Base-by-base conservation (phyloP, 768 basidiomycete genomes). In the Xerocomellus dryophilus region DNA sequence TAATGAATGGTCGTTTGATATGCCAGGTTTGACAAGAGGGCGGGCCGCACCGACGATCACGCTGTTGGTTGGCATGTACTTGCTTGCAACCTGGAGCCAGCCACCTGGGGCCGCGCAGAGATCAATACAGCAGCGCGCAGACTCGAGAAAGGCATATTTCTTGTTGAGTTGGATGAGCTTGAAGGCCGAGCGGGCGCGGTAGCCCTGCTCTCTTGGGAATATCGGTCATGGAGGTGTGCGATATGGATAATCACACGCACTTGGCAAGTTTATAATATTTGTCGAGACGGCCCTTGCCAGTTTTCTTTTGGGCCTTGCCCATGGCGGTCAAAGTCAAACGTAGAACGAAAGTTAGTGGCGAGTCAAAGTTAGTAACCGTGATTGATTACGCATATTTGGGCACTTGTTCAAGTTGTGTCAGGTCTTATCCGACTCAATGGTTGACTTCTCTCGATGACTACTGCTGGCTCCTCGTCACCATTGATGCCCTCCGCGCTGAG, bases 81-180 rank as follows among this genome's bases (percentile, higher is more conserved):
- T 98, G 78, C 86, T 91, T 29, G 95, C 95, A 17, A 99, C 97
- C 71, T 99, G 97, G 9, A 98, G 79, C 97, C 97, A 99, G 66
- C 97, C 97, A 61, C 97, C 97, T 7, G 97, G 97, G 5, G 97
- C 97, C 32, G 97, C 97, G 72, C 97, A 99, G 31, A 99, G 80
- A 81, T 99, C 97, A 64, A 99, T 95, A 40, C 89, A 91, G 71
- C 96, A 98, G 80, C 85, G 79, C 53, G 93, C 88, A 29, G 82
- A 77, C 63, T 94, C 90, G 21, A 99, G 81, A 68, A 99, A 90
- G 15, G 86, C 82, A 74, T 90, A 99, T 76, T 98, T 99, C 71
- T 96, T 94, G 79, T 99, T 98, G 57, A 99, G 76, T 72, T 99
- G 97, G 54, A 99, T 93, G 54, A 99, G 82, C 74, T 99, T 99